Conservation (phyloP, 2,329 filamentous ascomycete species). For the Monosporascus sp. region DNA sequence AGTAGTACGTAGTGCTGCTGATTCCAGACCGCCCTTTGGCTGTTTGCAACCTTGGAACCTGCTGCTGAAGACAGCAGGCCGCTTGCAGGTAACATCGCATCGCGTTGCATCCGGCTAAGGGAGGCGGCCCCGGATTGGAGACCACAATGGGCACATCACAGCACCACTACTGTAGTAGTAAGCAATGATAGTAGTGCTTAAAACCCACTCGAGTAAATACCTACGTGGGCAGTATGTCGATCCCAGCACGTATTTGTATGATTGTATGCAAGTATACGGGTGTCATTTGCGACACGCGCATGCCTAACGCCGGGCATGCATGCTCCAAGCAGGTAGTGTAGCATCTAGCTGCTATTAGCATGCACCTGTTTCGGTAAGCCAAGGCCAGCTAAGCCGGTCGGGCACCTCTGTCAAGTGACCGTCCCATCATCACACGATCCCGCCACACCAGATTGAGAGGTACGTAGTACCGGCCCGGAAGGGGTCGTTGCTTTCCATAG, state of each 20-base stretch:
- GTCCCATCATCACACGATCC: neutral
- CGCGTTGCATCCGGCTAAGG: too few species aligned
- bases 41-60: too few species aligned
- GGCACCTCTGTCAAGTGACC: neutral
- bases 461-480: neutral
- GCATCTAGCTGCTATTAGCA: neutral
- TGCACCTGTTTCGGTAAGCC: neutral
- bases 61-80: too few species aligned
- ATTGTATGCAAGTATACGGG: neutral
- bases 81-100: too few species aligned
- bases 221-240: neutral
- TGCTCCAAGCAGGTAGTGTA: neutral
- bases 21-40: too few species aligned
- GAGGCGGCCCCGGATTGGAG: too few species aligned
- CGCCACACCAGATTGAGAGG: neutral
- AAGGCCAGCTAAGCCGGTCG: neutral
- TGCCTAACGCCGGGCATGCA: neutral
- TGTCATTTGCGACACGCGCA: neutral
- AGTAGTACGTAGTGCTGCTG: too few species aligned
- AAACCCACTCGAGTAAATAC: neutral
- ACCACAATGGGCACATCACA: too few species aligned
- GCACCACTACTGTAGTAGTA: too few species aligned
- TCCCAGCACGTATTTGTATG: neutral
- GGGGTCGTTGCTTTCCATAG: neutral
- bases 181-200: neutral